Conservation (phyloP, 225 moss, liverwort and hornwort genomes). For the Polytrichum commune region DNA sequence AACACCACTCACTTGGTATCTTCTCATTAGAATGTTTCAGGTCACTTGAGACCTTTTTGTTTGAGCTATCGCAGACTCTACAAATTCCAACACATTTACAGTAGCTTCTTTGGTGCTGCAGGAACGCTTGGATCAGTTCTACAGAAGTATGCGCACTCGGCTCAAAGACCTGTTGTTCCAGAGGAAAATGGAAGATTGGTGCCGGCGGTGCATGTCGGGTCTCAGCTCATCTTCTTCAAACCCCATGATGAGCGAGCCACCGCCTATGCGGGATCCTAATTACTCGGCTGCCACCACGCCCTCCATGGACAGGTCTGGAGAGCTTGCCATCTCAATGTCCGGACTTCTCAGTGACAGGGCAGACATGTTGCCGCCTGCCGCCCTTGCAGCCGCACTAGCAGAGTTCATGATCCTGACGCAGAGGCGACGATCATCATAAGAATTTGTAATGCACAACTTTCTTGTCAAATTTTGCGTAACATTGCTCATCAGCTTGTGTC, state of each 20-base stretch:
- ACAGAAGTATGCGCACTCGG: conserved; percentile 8
- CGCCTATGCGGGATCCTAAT: conserved; percentile 1
- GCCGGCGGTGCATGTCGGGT: conserved; percentile 10
- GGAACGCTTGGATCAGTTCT: conserved; percentile 12
- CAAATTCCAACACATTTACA: no score
- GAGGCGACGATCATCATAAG: no score
- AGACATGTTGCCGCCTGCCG: conserved; percentile 5
- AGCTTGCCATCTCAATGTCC: conserved; percentile 6
- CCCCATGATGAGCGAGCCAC: conserved; percentile 2
- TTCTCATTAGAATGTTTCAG: no score
- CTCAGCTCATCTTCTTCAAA: neutral
- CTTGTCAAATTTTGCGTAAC: no score
- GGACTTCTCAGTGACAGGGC: conserved; percentile 2
- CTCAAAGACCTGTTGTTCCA: conserved; percentile 11
- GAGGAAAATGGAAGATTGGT: conserved; percentile 17
- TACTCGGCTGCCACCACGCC: conserved; percentile 4
- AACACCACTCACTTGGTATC: no score
- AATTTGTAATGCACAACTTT: no score
- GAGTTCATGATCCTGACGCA: neutral
- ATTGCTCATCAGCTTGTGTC: no score
- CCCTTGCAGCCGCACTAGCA: conserved; percentile 8
- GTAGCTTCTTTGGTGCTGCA: neutral
- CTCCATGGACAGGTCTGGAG: conserved; percentile 2
- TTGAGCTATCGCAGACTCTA: no score
- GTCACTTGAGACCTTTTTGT: no score